Base-by-base conservation (phyloP, 23 red algal species). In the Chondrus crispus region DNA sequence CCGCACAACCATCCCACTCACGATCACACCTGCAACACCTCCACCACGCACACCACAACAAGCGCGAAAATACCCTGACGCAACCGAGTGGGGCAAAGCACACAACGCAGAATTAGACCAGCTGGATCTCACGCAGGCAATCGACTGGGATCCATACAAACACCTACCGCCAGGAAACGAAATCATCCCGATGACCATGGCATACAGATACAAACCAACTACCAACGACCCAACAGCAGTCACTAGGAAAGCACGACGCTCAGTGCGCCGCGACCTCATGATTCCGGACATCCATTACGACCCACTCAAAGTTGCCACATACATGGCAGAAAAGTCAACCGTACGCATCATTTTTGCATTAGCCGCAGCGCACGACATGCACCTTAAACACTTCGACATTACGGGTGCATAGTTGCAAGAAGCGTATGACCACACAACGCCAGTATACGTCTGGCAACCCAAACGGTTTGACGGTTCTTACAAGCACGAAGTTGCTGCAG, bases 341-440 rank as follows among this genome's bases (percentile, higher is more conserved):
- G 57, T 68, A 3, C 54, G 81, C 3, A 41, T 69, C 1, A 13
- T 66, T 2, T 30, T 85, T 20, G 57, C 54, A 2, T 16, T 85
- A 1, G 36, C 55, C 37, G 81, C 30, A 3, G 19, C 54, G 3
- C 18, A 63, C 30, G 38, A 48, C 55, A 22, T 85, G 2, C 54
- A 68, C 19, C 22, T 85, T 2, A 58, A 85, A 26, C 81, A 68
- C 54, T 85, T 80, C 14, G 81, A 85, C 81, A 36, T 85, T 8
- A 85, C 36, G 19, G 35, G 54, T 5, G 62, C 81, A 2, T 85
- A 68, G 33, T 44, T 58, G 2, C 81, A 85, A 43, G 81, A 64
- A 85, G 14, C 14, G 2, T 40, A 68, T 2, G 3, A 43, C 7
- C 47, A 26, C 35, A 53, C 55, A 6, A 85, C 62, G 32, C 54